Base-by-base conservation (phyloP, 2,329 filamentous ascomycete genomes). In the Verticillium klebahnii region DNA sequence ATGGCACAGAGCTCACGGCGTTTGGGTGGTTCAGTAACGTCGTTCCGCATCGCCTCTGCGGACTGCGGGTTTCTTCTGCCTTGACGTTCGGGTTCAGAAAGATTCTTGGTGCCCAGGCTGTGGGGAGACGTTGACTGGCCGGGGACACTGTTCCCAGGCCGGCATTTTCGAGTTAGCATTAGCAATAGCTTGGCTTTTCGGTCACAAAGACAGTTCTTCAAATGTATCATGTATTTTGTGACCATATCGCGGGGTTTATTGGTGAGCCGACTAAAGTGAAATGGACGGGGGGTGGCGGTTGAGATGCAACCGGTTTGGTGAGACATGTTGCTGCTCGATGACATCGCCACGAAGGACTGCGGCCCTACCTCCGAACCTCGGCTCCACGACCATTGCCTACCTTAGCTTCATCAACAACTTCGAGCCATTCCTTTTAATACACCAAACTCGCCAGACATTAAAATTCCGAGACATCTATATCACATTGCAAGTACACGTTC, bases 1-100 rank as follows among this genome's bases (percentile, higher is more conserved):
- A 45, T 57, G 64, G 63, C 39, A 64, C 64, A 65, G 63, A 65
- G 60, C 60, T 40, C 56, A 62, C 32, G 63, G 64, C 64, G 64
- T 66, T 66, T 40, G 37, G 60, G 61, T 56, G 34, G n/a, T 23
- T 12, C 45, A 50, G n/a, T 23, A 8, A 50, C n/a, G 19, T 50
- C 45, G 45, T 50, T 50, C 19, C 19, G 45, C 45, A 50, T 50
- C 45, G 23, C 0, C 25, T n/a, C 45, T 25, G 25, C n/a, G 14
- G 11, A 50, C 8, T 50, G 45, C n/a, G n/a, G 45, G n/a, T 50
- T 23, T 25, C 45, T 23, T 50, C 12, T 40, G 37, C 37, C 37
- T 40, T 40, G 6, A 40, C 15, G 17, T 19, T 50, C 19, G 19
- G 19, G 19, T n/a, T 50, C 45, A n/a, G 37, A 40, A 29, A n/a